Conservation (phyloP, 2,329 filamentous ascomycete species). For the Calonectria leucothoes region DNA sequence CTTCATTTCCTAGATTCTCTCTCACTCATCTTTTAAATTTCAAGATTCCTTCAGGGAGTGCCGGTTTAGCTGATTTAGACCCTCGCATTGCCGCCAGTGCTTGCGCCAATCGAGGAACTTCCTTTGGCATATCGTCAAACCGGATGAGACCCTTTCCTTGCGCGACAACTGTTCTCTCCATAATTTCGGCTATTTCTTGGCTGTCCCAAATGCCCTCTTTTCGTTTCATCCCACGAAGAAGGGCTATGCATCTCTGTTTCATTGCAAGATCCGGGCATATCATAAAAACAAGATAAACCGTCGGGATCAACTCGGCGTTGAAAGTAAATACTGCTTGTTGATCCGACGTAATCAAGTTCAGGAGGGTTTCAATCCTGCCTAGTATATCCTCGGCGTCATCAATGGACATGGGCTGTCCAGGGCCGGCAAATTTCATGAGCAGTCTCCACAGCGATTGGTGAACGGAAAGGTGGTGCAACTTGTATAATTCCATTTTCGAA, state of each 20-base stretch:
- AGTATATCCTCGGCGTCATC: background rate
- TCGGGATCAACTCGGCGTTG: background rate
- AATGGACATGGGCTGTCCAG: background rate
- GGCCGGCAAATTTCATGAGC: background rate
- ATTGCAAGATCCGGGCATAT: background rate
- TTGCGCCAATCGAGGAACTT: background rate
- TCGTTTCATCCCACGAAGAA: background rate
- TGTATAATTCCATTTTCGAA: background rate
- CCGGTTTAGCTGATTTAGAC: background rate
- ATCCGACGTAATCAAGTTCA: background rate
- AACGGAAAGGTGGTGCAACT: background rate
- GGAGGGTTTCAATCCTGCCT: background rate
- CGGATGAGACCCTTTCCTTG: background rate
- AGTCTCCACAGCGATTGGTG: background rate
- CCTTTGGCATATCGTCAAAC: background rate
- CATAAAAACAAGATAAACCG: background rate
- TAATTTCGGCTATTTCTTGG: background rate
- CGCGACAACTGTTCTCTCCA: background rate
- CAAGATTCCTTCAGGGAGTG: background rate
- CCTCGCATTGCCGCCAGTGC: background rate
- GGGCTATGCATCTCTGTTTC: background rate
- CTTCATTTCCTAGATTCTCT: background rate
- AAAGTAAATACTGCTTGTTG: background rate
- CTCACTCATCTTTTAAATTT: background rate
- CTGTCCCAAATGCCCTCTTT: constrained; percentile 4